A percentile compares a stretch with the other conserved stretches of the same genome.
Evolutionary conservation across 2,329 filamentous ascomycete species (phyloP).

Genomic region (Gaeumannomyces sp.): DNA sequence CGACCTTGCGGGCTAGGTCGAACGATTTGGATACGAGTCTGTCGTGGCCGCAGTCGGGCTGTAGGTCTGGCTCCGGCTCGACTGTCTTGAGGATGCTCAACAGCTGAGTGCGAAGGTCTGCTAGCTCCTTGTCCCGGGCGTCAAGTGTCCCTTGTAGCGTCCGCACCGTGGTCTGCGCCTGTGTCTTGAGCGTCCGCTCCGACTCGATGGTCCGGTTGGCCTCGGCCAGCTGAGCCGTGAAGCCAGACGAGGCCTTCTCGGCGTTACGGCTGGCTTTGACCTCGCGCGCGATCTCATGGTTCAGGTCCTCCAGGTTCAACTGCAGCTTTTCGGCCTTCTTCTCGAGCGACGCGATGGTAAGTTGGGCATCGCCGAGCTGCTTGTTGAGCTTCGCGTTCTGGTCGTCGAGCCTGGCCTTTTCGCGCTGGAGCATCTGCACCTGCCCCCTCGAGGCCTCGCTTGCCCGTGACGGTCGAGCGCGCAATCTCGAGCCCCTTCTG

Average conservation of each 20-base stretch:
- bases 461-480: slow-evolving; percentile 76
- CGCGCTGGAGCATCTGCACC: slow-evolving; percentile 68
- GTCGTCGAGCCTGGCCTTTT: slow-evolving; percentile 78
- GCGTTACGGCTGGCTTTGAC: slow-evolving; percentile 85
- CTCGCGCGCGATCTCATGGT: slow-evolving; percentile 84
- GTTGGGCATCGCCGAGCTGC: slow-evolving; percentile 78
- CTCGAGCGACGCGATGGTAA: slow-evolving; percentile 76
- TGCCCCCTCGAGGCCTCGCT: slow-evolving; percentile 77
- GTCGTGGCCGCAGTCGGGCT: slow-evolving; percentile 50
- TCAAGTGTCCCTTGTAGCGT: slow-evolving; percentile 76
- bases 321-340: slow-evolving; percentile 93
- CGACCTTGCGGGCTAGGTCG: slow-evolving; percentile 78
- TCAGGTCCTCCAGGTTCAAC: slow-evolving; percentile 82
- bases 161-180: slow-evolving; percentile 79
- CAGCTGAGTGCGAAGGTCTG: slow-evolving; percentile 73
- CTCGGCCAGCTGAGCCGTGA: slow-evolving; percentile 79
- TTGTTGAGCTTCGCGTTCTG: slow-evolving; percentile 74
- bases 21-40: slow-evolving; percentile 69
- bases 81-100: slow-evolving; percentile 80
- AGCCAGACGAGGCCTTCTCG: slow-evolving; percentile 77
- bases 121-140: slow-evolving; percentile 71
- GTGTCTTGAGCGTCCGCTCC: slow-evolving; percentile 75
- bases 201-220: slow-evolving; percentile 85
- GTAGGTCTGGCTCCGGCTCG: slow-evolving; percentile 68
- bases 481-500: slow-evolving; percentile 97